Base-by-base conservation (phyloP, 306 rosid genomes). In the Fragaria ananassa region DNA sequence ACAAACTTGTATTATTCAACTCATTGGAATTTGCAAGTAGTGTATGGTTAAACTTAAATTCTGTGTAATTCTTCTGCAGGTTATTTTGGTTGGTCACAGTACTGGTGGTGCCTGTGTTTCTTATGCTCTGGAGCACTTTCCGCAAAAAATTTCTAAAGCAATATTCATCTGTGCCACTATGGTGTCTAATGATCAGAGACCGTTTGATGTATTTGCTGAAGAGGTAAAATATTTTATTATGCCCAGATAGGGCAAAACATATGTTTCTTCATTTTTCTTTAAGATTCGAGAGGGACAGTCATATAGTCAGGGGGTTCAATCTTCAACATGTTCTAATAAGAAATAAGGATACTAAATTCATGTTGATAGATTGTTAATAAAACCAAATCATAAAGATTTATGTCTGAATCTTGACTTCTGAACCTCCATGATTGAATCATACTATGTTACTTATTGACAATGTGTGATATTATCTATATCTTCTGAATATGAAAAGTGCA, bases 51-150 rank as follows among this genome's bases (percentile, higher is more conserved):
- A 62, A 70, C 78, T 71, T 63, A 23, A 53, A 61, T 81, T 46
- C 67, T 70, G 73, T 79, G 25, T 72, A 51, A 76, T n/a, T 76
- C 54, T 73, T 76, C 72, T 75, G 80, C 84, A 95, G 98, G 97
- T 95, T 66, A 76, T 92, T 81, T 85, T 95, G 76, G 97, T 95
- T 72, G 99, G 97, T 78, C 99, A 95, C 82, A 92, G 99, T 82
- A 86, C 83, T 71, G 99, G 99, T 29, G 99, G 99, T 82, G 97
- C 99, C 53, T 92, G 98, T 73, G 71, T 95, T 81, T 95, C 99
- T 51, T 89, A 92, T 49, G 98, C 99, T 61, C 78, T 92, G 90
- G 99, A 96, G 81, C 93, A 88, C 78, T 92, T 87, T 79, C 83
- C 93, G 0, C 80, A 75, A 69, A 96, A 96, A 82, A 87, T 92